phyloP scores from a whole-genome alignment of 257 asterid genomes.

The Gynochthodes officinalis region DNA sequence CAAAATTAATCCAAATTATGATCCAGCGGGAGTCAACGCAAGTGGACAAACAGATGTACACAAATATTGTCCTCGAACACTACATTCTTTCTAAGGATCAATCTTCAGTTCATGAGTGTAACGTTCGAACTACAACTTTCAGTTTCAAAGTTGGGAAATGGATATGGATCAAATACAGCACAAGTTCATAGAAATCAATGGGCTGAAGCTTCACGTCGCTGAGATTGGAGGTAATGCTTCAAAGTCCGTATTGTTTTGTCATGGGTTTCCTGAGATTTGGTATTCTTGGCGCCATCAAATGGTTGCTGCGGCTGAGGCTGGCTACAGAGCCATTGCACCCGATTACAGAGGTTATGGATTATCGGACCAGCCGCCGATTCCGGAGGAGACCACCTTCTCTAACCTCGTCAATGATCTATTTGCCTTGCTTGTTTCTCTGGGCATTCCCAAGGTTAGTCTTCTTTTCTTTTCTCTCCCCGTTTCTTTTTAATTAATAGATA shows the following conservation, averaged over 20 bases:
- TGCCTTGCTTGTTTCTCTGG: constrained; percentile 40
- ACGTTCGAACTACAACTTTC: too few species aligned
- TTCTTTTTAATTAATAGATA: too few species aligned
- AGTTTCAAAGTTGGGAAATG: too few species aligned
- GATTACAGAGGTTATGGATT: constrained; percentile 65
- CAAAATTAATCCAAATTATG: too few species aligned
- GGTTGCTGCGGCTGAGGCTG: too few species aligned
- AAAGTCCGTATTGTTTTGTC: constrained; percentile 23
- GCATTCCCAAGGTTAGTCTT: constrained; percentile 51
- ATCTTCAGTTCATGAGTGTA: too few species aligned
- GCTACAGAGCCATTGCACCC: too few species aligned
- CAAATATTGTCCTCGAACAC: too few species aligned
- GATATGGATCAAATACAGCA: constrained; percentile 33
- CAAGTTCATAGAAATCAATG: constrained; percentile 26
- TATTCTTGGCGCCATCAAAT: constrained; percentile 43
- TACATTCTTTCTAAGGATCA: too few species aligned
- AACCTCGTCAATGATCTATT: constrained; percentile 37
- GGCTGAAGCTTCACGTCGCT: constrained; percentile 30
- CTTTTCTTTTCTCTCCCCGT: background rate
- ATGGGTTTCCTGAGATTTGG: constrained; percentile 42
- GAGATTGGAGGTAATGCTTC: constrained; percentile 25
- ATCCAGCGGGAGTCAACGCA: too few species aligned
- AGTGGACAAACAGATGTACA: too few species aligned
- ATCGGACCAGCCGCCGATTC: constrained; percentile 44
- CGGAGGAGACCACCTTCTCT: constrained; percentile 33